A percentile compares a stretch with the other conserved stretches of the same genome.
phyloP scores from a whole-genome alignment of 2,329 filamentous ascomycete genomes.

The Colletotrichum agaves region DNA sequence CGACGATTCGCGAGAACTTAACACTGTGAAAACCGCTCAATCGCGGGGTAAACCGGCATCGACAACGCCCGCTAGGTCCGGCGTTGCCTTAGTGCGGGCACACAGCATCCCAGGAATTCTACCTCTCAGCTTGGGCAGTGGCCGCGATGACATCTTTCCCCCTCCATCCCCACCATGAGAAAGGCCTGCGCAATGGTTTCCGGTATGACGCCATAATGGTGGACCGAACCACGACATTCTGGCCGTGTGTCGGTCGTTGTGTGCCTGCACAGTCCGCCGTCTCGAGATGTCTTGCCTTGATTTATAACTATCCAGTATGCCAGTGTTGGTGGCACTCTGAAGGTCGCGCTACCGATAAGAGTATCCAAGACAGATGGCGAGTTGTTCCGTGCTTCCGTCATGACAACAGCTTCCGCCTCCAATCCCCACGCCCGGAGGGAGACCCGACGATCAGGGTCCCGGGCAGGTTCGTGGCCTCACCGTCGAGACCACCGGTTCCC shows the following conservation, averaged over 20 bases:
- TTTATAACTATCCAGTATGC: background rate
- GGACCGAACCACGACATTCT: conserved; percentile 7
- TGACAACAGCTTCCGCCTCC: background rate
- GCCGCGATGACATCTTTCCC: conserved; percentile 2
- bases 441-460: conserved; percentile 6
- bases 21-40: background rate
- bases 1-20: conserved; percentile 11
- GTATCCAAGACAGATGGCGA: background rate
- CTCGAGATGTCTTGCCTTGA: background rate
- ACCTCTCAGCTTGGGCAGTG: background rate
- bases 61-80: background rate
- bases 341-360: no score
- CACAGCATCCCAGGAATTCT: background rate
- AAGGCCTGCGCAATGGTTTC: conserved; percentile 20
- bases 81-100: conserved; percentile 11
- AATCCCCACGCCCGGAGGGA: no score
- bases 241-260: background rate
- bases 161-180: conserved; percentile 8
- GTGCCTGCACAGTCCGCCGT: background rate
- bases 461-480: no score
- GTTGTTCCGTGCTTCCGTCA: background rate
- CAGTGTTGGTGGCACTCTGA: no score
- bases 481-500: no score
- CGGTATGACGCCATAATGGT: conserved; percentile 34
- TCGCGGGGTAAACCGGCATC: conserved; percentile 7